Evolutionary conservation across 768 basidiomycete species (phyloP), one percentile per base, ranked within the genome.

Genomic region (Suillus bovinus): DNA sequence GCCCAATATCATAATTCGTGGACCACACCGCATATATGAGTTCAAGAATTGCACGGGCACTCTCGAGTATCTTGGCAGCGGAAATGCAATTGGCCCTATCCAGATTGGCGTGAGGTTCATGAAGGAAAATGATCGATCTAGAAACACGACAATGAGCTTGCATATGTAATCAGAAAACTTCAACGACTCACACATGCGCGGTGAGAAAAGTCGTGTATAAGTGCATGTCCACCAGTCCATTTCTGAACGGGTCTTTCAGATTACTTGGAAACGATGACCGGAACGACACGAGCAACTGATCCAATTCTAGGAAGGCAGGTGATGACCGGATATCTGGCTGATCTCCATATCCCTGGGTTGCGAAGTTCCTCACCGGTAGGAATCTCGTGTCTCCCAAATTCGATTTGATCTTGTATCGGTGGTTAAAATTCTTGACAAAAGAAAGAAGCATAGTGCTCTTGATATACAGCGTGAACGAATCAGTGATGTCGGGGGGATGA

Each of bases 31-130:
- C 79, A 68, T 90, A 88, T 41, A 90, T 82, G 17, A 89, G 76
- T 65, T 91, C 86, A 47, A 91, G 76, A 44, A 89, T 84, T 1
- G 82, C 80, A 54, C 90, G 82, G 3, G 89, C 84, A 29, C 90
- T 84, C 1, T 81, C 82, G 9, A 91, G 76, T 34, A 91, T 86
- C 68, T 85, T 88, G 66, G 86, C 79, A 16, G 89, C 86, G 46
- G 89, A 91, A 46, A 85, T 79, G 66, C 90, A 92, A 39, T 84
- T 83, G 20, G 80, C 79, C 52, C 74, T 77, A 29, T 79, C 78
- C 53, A 88, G 78, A 62, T 84, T 82, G 20, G 90, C 89, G 68
- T 91, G 89, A 4, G 89, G 88, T 65, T 93, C 91, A 67, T 92
- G 91, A 46, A 93, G 74, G 22, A 91, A 77, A 58, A 93, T 87